phyloP scores from a whole-genome alignment of 441 rosid species.

The Geranium incanum region DNA sequence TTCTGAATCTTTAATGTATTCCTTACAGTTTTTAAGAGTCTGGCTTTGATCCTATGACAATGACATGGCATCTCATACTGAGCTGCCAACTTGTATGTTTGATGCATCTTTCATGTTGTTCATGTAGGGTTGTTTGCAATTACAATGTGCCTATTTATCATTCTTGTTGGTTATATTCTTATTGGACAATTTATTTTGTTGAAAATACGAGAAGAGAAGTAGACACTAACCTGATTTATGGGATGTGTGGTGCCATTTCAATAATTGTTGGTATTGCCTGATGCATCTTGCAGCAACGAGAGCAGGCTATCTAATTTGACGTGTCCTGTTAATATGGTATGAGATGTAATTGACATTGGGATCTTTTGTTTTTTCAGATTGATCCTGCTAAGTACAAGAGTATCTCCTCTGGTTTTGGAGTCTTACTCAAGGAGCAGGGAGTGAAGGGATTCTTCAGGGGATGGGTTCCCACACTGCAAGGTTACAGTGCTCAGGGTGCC shows the following conservation, averaged over 20 bases:
- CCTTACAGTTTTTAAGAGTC: background rate
- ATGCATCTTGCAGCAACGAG: background rate
- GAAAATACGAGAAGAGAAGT: background rate
- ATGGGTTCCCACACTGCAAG: conserved; percentile 95
- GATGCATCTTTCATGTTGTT: too few relatives aligned
- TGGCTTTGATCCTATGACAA: background rate
- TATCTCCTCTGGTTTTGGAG: conserved; percentile 89
- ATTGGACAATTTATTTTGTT: background rate
- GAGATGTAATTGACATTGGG: conserved; percentile 6
- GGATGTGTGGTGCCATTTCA: background rate
- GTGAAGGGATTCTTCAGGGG: conserved; percentile 86
- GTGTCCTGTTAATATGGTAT: background rate
- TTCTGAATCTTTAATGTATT: background rate
- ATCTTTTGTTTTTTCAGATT: conserved; percentile 45
- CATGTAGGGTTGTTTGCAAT: too few relatives aligned
- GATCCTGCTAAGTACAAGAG: conserved; percentile 95
- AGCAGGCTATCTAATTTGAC: background rate
- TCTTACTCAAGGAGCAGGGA: conserved; percentile 88
- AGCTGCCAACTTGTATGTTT: too few relatives aligned
- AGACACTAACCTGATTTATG: background rate
- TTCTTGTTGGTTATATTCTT: background rate
- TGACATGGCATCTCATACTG: too few relatives aligned
- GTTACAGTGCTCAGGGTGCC: conserved; percentile 99
- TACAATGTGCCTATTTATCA: background rate
- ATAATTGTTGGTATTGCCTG: background rate